Percentiles rank a stretch among this genome's conserved stretches.
These are phyloP conservation scores for Brassica hybrid DNA, from an alignment of 441 rosid species.

Conservation along the genomic window DNA sequence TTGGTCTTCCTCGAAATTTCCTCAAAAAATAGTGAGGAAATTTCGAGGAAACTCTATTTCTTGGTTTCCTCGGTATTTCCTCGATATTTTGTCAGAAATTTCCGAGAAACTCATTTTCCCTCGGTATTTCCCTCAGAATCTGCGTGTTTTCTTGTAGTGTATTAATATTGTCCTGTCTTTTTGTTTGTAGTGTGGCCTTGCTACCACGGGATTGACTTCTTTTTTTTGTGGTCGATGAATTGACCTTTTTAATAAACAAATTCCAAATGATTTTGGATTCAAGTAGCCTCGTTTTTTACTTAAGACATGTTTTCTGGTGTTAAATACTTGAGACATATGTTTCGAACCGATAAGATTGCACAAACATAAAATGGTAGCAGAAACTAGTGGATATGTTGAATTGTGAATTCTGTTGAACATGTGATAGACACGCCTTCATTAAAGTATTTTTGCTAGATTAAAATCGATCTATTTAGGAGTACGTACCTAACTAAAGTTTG, in stretches of 20 bases:
- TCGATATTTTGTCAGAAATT: too few relatives aligned
- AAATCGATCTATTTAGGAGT: neutral
- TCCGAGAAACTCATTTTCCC: too few relatives aligned
- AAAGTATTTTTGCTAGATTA: neutral
- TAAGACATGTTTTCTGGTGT: neutral
- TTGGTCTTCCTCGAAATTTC: too few relatives aligned
- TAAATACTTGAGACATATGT: neutral
- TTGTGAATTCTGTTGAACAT: neutral
- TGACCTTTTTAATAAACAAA: neutral
- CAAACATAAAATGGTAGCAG: neutral
- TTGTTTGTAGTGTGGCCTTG: neutral
- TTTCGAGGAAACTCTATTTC: too few relatives aligned
- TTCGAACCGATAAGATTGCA: neutral
- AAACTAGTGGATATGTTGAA: neutral
- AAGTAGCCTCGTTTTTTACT: neutral
- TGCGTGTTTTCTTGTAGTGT: too few relatives aligned
- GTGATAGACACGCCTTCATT: neutral
- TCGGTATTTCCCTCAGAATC: too few relatives aligned
- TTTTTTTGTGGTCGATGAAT: too few relatives aligned
- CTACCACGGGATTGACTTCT: neutral
- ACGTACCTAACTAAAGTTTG: neutral
- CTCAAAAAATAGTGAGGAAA: too few relatives aligned
- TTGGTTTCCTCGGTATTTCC: too few relatives aligned
- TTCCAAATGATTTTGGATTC: neutral
- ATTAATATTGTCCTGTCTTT: neutral